These are phyloP conservation scores for Fennellomyces sp. DNA, from an alignment of 371 early-diverging fungal species.

Conservation along the genomic window DNA sequence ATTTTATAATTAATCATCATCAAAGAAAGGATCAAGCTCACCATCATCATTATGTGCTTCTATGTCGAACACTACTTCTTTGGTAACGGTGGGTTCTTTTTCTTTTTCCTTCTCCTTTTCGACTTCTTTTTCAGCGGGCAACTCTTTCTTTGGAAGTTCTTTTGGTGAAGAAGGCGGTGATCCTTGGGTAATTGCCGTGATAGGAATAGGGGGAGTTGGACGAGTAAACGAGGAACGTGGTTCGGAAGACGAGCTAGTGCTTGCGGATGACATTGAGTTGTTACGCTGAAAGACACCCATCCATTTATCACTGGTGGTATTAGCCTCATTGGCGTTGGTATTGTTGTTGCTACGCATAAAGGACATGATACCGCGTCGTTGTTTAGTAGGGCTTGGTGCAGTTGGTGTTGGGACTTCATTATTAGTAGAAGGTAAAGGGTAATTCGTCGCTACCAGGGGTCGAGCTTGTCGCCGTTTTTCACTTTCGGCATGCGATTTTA, in stretches of 20 bases:
- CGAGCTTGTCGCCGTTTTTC: slow-evolving; percentile 40
- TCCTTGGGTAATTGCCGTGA: background rate
- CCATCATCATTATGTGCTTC: too few species aligned
- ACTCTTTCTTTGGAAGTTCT: too few species aligned
- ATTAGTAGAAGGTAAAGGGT: slow-evolving; percentile 6
- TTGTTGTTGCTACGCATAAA: slow-evolving; percentile 28
- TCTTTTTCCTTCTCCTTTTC: too few species aligned
- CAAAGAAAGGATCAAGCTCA: too few species aligned
- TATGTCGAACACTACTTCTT: too few species aligned
- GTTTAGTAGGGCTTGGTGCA: slow-evolving; percentile 5
- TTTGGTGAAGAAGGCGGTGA: background rate
- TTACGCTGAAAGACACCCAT: slow-evolving; percentile 2
- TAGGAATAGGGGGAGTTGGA: background rate
- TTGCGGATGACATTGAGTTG: background rate
- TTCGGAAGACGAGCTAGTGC: background rate
- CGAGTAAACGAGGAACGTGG: background rate
- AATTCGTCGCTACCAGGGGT: slow-evolving; percentile 24
- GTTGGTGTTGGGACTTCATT: slow-evolving; percentile 3
- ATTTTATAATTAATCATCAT: too few species aligned
- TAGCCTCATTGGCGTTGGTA: too few species aligned
- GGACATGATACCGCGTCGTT: slow-evolving; percentile 33
- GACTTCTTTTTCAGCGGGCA: too few species aligned
- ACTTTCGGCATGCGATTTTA: slow-evolving; percentile 39
- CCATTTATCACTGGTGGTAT: background rate
- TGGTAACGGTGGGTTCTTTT: too few species aligned